These are phyloP conservation scores for Microdochium nivale DNA, from an alignment of 2,329 filamentous ascomycete species.

Conservation along the genomic window DNA sequence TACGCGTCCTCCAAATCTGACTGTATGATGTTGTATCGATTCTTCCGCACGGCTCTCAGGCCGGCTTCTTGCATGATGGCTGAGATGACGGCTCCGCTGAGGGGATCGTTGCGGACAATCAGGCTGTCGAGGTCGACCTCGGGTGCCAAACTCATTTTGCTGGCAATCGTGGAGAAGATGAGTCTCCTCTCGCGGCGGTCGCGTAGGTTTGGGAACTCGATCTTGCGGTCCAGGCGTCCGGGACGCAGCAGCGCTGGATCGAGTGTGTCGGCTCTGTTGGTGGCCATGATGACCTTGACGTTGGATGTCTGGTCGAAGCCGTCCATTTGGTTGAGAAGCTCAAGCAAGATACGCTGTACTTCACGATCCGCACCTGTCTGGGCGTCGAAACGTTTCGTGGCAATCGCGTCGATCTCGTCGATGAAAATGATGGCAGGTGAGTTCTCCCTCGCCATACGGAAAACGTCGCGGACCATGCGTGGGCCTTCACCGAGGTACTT, in stretches of 20 bases:
- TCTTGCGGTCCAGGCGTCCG: constrained; percentile 93
- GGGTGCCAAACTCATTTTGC: constrained; percentile 93
- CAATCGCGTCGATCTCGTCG: constrained; percentile 97
- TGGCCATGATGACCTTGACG: constrained; percentile 99
- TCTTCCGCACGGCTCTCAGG: constrained; percentile 88
- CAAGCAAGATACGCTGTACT: constrained; percentile 95
- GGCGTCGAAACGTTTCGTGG: constrained; percentile 97
- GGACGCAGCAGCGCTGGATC: constrained; percentile 92
- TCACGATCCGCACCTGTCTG: constrained; percentile 97
- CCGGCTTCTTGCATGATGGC: constrained; percentile 99
- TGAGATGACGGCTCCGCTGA: constrained; percentile 92
- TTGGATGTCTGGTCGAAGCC: constrained; percentile 98
- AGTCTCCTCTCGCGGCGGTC: constrained; percentile 91
- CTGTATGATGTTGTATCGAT: constrained; percentile 99
- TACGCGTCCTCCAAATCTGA: constrained; percentile 94
- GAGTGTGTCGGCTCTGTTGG: constrained; percentile 93
- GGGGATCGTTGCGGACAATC: constrained; percentile 92
- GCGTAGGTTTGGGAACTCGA: constrained; percentile 92
- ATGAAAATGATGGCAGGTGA: constrained; percentile 99
- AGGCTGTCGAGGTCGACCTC: constrained; percentile 94
- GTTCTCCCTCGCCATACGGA: constrained; percentile 98
- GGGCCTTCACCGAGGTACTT: constrained; percentile 98
- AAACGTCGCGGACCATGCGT: constrained; percentile 97
- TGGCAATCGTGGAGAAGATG: constrained; percentile 95
- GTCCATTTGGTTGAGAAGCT: constrained; percentile 99